Base-by-base conservation (phyloP, 176 grass and related monocot genomes). In the Paspalum vaginatum region DNA sequence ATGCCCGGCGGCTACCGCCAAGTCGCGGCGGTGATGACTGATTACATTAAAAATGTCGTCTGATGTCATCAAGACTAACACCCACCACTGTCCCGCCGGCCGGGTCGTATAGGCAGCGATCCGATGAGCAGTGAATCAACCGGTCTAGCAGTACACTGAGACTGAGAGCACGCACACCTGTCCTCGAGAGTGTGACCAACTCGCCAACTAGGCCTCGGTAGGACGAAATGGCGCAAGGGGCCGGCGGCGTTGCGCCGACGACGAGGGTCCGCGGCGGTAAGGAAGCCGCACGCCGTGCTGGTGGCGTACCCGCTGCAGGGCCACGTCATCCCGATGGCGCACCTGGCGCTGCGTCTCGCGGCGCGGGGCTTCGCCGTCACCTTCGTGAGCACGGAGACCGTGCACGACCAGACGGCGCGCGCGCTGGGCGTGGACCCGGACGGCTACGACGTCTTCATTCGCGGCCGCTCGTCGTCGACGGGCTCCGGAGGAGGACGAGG, bases 311-410 rank as follows among this genome's bases (percentile, higher is more conserved):
- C 91, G 20, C 65, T 91, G 65, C 84, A 91, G 75, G 94, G 91
- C 59, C 94, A 97, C 74, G 62, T 97, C 11, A 91, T 91, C 81
- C 91, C 91, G 14, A 51, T 73, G 22, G 81, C 73, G 63, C 86
- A 93, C 79, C 84, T 97, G 25, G 78, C 91, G 37, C 48, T 83
- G 45, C 87, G 64, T 0, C 78, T 97, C 0, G 88, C 91, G 0
- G 58, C 46, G 15, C 43, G 65, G 0, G 91, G 94, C 3, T 85
- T 91, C 84, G 22, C 78, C 26, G 21, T 97, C 59, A 97, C 94
- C 75, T 97, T 93, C 75, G 83, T 89, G 5, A 87, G 80, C 94
- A 91, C 88, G 8, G 86, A 87, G 77, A 57, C 84, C 38, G 72
- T 88, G 66, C 91, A 91, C 83, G 46, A 55, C n/a, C 86, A 91